These are phyloP conservation scores for Pyropia haitanensis DNA, from an alignment of 23 red algal genomes.

Conservation along the genomic window DNA sequence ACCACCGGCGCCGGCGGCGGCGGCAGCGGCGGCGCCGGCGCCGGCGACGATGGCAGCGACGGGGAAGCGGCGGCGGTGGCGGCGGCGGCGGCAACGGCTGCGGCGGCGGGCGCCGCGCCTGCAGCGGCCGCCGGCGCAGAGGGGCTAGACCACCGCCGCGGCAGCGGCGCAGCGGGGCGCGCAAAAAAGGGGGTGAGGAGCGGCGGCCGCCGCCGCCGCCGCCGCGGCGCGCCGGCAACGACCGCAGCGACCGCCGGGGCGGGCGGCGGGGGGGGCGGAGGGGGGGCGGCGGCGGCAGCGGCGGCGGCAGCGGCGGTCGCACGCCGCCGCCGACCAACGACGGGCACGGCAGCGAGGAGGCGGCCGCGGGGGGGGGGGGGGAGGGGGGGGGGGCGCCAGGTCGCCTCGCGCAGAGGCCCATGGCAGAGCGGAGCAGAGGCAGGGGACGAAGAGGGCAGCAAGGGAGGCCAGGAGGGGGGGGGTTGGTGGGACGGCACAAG, in stretches of 20 bases:
- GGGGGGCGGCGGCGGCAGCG: not conserved
- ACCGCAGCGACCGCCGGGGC: not conserved
- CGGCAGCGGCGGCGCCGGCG: not conserved
- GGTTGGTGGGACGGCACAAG: not conserved
- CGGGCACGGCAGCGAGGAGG: not conserved
- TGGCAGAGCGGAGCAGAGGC: not conserved
- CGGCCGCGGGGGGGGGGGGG: not conserved
- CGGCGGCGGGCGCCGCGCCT: not conserved
- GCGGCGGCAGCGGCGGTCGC: not conserved
- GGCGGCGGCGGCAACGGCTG: not conserved
- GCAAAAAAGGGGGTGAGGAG: too few species aligned
- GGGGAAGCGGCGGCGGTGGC: not conserved
- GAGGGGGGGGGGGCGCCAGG: not conserved
- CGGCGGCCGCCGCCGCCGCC: too few species aligned
- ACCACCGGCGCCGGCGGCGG: not conserved
- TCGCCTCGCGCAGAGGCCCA: not conserved
- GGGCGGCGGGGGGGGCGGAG: not conserved
- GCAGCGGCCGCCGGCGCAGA: too few species aligned
- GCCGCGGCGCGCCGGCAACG: too few species aligned
- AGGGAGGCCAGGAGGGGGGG: not conserved
- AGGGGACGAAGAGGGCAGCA: not conserved
- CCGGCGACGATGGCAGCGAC: not conserved
- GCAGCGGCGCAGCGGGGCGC: too few species aligned
- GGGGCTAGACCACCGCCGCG: too few species aligned
- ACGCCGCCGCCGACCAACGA: conserved; percentile 7